Conservation (phyloP, 805 yeast genomes). For the Myxozyma nipponensis region DNA sequence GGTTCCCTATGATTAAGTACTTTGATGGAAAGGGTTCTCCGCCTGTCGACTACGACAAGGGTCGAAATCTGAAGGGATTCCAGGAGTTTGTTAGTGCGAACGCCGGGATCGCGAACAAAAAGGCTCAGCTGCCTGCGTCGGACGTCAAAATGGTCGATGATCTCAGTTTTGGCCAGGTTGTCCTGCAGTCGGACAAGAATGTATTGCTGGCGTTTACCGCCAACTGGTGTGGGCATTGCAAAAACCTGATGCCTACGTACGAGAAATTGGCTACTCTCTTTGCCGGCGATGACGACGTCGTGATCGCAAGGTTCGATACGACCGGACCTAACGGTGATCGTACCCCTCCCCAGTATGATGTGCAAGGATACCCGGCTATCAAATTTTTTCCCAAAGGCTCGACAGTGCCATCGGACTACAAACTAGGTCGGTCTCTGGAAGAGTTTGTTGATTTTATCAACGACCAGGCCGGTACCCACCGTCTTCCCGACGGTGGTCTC, state of each 20-base stretch:
- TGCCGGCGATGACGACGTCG: constrained; percentile 39
- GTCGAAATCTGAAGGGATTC: constrained; percentile 53
- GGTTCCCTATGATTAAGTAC: constrained; percentile 72
- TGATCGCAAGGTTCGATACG: constrained; percentile 48
- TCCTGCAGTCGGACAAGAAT: constrained; percentile 38
- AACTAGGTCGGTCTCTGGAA: constrained; percentile 49
- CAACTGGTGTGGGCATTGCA: constrained; percentile 58
- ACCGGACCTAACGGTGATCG: constrained; percentile 45
- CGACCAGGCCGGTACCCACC: constrained; percentile 39
- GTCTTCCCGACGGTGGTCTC: constrained; percentile 44
- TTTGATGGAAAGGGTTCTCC: constrained; percentile 29
- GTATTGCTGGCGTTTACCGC: constrained; percentile 56
- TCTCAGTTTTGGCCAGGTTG: constrained; percentile 43
- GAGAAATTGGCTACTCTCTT: constrained; percentile 49
- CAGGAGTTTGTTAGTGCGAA: constrained; percentile 47
- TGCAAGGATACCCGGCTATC: constrained; percentile 54
- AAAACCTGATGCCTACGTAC: constrained; percentile 50
- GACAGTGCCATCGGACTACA: constrained; percentile 50
- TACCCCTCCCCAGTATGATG: constrained; percentile 42
- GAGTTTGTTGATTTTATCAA: constrained; percentile 50
- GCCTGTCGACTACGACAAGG: constrained; percentile 30
- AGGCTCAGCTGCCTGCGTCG: constrained; percentile 16
- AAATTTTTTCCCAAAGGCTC: constrained; percentile 43
- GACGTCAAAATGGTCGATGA: constrained; percentile 37
- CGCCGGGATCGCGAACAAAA: constrained; percentile 19